Evolutionary conservation across 176 grass and related monocot species (phyloP).

Genomic region (Oryza punctata): DNA sequence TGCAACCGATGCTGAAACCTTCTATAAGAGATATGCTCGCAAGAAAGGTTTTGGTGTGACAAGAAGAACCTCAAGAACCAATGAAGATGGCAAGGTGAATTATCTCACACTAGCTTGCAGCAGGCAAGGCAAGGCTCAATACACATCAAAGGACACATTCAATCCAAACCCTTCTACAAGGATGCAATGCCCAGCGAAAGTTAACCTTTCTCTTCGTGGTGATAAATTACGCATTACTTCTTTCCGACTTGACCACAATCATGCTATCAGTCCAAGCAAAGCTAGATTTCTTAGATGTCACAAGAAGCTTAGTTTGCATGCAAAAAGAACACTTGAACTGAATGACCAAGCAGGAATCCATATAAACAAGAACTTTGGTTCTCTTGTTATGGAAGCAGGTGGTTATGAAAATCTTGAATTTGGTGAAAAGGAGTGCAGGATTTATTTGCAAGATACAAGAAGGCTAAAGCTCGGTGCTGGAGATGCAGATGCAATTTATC

Average conservation of each 20-base stretch:
- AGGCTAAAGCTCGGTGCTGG: no score
- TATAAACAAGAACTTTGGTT: slow-evolving; percentile 3
- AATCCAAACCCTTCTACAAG: background rate
- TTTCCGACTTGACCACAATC: background rate
- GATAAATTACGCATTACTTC: background rate
- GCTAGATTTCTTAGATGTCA: slow-evolving; percentile 1
- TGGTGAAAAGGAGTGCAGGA: no score
- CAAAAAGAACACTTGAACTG: slow-evolving; percentile 1
- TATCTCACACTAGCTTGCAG: background rate
- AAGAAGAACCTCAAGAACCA: background rate
- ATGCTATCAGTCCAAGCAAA: slow-evolving; percentile 7
- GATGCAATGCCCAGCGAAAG: background rate
- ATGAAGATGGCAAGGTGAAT: background rate
- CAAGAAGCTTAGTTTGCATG: slow-evolving; percentile 3
- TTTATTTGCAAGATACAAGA: background rate
- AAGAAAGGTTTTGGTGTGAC: background rate
- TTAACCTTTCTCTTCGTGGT: background rate
- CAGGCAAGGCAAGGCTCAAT: slow-evolving; percentile 14
- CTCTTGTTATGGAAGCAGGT: background rate
- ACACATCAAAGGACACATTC: background rate
- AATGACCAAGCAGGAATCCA: slow-evolving; percentile 9
- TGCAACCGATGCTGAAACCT: no score
- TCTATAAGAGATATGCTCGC: no score
- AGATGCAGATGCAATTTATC: no score
- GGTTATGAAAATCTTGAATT: no score